Conservation (phyloP, 2,329 filamentous ascomycete species). For the Annulohypoxylon truncatum region DNA sequence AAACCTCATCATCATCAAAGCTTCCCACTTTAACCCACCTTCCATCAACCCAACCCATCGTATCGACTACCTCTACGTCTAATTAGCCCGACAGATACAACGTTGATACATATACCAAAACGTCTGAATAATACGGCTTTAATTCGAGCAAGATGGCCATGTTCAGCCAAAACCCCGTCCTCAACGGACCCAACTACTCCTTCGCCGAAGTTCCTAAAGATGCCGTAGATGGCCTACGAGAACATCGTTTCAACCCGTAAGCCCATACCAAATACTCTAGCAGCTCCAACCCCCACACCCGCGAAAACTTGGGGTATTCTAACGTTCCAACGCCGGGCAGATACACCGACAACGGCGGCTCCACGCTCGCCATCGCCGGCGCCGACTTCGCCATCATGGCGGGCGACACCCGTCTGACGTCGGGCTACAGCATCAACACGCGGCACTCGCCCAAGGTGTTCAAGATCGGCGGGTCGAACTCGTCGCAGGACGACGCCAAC, state of each 20-base stretch:
- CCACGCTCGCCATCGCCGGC: constrained; percentile 93
- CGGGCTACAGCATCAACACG: constrained; percentile 99
- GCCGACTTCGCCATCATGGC: constrained; percentile 96
- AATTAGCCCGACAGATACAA: constrained; percentile 19
- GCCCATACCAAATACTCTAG: constrained; percentile 49
- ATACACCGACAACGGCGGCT: constrained; percentile 98
- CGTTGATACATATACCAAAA: not conserved
- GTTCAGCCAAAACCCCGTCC: constrained; percentile 76
- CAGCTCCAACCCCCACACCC: not conserved
- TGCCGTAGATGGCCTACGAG: constrained; percentile 65
- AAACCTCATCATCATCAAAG: constrained; percentile 27
- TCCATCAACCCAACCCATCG: constrained; percentile 28
- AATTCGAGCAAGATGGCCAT: constrained; percentile 66
- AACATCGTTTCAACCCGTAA: constrained; percentile 95
- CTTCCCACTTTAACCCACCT: constrained; percentile 39
- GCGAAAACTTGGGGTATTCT: constrained; percentile 10
- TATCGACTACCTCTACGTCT: constrained; percentile 16
- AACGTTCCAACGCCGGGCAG: constrained; percentile 56
- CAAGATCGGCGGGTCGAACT: constrained; percentile 91
- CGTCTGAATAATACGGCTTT: constrained; percentile 18
- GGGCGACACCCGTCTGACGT: constrained; percentile 94
- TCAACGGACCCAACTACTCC: constrained; percentile 77
- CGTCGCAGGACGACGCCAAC: constrained; percentile 84
- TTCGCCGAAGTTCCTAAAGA: constrained; percentile 70
- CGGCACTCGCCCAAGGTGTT: constrained; percentile 96